These are phyloP conservation scores for Vitis hybrid DNA, from an alignment of 177 flowering plant genomes.

Conservation along the genomic window DNA sequence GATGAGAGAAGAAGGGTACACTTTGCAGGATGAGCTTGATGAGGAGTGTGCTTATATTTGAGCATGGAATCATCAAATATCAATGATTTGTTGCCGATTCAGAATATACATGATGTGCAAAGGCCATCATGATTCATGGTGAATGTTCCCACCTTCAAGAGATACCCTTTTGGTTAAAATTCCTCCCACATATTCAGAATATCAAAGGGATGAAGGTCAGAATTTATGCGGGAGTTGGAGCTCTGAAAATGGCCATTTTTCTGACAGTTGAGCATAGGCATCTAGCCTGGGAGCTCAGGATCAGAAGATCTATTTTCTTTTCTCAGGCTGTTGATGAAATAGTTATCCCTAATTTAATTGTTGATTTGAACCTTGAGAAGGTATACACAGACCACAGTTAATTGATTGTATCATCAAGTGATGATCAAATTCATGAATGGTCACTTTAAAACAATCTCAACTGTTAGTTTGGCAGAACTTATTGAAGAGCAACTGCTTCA, in stretches of 20 bases:
- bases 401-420: neutral
- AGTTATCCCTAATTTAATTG: neutral
- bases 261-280: neutral
- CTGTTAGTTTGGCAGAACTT: too few species aligned
- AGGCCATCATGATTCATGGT: neutral
- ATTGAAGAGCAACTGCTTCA: too few species aligned
- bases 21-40: constrained; percentile 25
- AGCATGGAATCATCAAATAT: constrained; percentile 1
- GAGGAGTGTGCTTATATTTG: constrained; percentile 24
- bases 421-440: too few species aligned
- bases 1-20: constrained; percentile 52
- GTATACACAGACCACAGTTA: neutral
- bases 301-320: neutral
- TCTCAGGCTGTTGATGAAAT: neutral
- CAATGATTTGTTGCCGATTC: neutral
- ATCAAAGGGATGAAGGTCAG: neutral
- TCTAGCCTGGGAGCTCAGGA: neutral
- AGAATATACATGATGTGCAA: neutral
- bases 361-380: neutral
- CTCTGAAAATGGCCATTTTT: neutral
- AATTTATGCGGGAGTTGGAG: neutral
- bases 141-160: neutral
- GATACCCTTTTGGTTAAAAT: neutral
- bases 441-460: too few species aligned
- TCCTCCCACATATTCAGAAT: neutral